Evolutionary conservation across 202 grass and related monocot genomes (phyloP).

Genomic region (Saccharum hybrid): DNA sequence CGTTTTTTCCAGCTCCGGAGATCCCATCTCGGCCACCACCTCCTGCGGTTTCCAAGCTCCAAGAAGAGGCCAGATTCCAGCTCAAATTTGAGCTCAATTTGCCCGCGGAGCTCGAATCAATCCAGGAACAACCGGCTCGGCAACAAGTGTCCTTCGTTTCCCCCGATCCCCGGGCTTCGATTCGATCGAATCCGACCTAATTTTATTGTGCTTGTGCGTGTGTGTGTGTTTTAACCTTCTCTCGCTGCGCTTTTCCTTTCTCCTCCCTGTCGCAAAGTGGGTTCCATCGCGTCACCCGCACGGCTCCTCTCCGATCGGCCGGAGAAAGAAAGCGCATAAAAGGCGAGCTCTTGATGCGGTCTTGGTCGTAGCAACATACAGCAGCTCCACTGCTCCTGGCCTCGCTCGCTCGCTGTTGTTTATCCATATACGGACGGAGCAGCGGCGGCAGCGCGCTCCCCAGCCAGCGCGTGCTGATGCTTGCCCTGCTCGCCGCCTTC

Average conservation of each 20-base stretch:
- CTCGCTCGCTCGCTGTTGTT: constrained; percentile 8
- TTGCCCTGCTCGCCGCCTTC: constrained; percentile 69
- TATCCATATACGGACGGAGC: constrained; percentile 39
- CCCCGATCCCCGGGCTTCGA: constrained; percentile 52
- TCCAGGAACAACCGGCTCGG: constrained; percentile 25
- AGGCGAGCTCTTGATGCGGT: constrained; percentile 53
- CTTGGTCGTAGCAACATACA: constrained; percentile 51
- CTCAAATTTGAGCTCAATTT: constrained; percentile 19
- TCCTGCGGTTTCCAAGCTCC: not conserved
- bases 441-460: constrained; percentile 14
- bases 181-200: constrained; percentile 55
- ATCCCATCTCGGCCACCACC: constrained; percentile 24
- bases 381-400: constrained; percentile 41
- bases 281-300: constrained; percentile 71
- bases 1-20: constrained; percentile 39
- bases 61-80: not conserved
- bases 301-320: constrained; percentile 48
- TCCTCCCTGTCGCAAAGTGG: constrained; percentile 49
- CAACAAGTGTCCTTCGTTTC: constrained; percentile 40
- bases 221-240: not conserved
- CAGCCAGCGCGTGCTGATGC: constrained; percentile 57
- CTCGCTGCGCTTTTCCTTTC: constrained; percentile 15
- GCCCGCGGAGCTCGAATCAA: constrained; percentile 9
- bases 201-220: not conserved
- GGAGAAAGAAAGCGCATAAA: constrained; percentile 31